These are phyloP conservation scores for Obba rivulosa DNA, from an alignment of 768 basidiomycete species.

Conservation along the genomic window DNA sequence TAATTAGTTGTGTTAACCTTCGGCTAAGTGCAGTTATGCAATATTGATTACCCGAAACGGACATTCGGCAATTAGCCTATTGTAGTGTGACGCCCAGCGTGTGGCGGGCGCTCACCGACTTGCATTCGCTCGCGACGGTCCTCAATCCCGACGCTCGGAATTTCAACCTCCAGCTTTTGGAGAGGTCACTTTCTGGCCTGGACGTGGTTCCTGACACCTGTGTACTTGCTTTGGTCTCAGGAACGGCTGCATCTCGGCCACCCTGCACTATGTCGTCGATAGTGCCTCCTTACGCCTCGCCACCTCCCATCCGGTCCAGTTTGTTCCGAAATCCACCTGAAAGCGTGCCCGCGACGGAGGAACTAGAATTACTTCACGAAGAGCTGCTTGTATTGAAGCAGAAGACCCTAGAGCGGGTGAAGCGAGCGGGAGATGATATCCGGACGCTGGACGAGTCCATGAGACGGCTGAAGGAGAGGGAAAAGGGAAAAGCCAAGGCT, in stretches of 20 bases:
- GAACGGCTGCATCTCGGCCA: no score
- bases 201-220: no score
- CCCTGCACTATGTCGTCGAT: constrained; percentile 51
- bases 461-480: constrained; percentile 71
- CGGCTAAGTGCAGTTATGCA: no score
- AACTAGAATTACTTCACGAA: constrained; percentile 57
- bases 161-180: no score
- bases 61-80: no score
- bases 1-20: background rate
- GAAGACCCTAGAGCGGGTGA: constrained; percentile 54
- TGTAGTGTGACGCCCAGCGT: no score
- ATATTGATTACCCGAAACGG: no score
- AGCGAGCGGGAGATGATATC: constrained; percentile 74
- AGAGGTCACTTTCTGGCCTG: no score
- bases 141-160: no score
- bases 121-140: no score
- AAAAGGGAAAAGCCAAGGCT: constrained; percentile 68
- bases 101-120: no score
- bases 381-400: constrained; percentile 55
- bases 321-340: constrained; percentile 63
- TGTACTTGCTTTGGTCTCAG: no score
- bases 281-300: constrained; percentile 44
- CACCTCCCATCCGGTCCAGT: constrained; percentile 48
- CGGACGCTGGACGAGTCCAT: constrained; percentile 71
- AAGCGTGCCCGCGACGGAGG: constrained; percentile 63